Evolutionary conservation across 768 basidiomycete genomes (phyloP).

Genomic region (Pleurotus cornucopiae): DNA sequence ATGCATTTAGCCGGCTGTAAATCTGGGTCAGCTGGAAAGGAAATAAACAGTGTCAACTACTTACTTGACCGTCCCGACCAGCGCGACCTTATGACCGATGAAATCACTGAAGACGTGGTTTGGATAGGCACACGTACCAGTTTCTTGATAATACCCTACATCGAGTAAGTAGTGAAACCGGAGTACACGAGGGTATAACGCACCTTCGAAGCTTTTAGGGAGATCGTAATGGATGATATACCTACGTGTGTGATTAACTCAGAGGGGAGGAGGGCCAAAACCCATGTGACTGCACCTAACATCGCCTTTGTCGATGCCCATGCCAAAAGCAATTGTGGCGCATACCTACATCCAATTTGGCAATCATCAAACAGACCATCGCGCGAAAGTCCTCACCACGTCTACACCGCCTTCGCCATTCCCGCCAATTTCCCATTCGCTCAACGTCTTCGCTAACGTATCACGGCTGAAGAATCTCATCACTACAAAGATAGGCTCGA

Average conservation of each 20-base stretch:
- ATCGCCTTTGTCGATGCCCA: constrained; percentile 82
- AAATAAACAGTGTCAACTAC: constrained; percentile 13
- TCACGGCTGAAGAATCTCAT: constrained; percentile 27
- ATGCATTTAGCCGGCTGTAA: constrained; percentile 76
- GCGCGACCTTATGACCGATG: constrained; percentile 51
- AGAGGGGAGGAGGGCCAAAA: not conserved
- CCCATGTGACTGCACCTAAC: constrained; percentile 45
- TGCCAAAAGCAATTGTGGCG: constrained; percentile 81
- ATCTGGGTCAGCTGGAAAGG: not conserved
- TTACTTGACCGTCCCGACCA: constrained; percentile 70
- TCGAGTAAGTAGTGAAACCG: not conserved
- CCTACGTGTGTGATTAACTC: constrained; percentile 21
- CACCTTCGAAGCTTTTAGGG: constrained; percentile 82
- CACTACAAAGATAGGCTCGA: not conserved
- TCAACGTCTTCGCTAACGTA: constrained; percentile 58
- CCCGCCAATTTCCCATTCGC: constrained; percentile 51
- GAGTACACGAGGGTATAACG: constrained; percentile 8
- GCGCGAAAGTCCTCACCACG: constrained; percentile 39
- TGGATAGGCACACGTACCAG: constrained; percentile 39
- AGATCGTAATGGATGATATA: constrained; percentile 82
- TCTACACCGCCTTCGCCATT: constrained; percentile 52
- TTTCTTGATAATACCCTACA: constrained; percentile 83
- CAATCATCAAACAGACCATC: not conserved
- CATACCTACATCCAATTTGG: constrained; percentile 46
- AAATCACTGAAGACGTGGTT: not conserved